phyloP scores from a whole-genome alignment of 495 filamentous ascomycete genomes.

The Lichenothelia convexa region DNA sequence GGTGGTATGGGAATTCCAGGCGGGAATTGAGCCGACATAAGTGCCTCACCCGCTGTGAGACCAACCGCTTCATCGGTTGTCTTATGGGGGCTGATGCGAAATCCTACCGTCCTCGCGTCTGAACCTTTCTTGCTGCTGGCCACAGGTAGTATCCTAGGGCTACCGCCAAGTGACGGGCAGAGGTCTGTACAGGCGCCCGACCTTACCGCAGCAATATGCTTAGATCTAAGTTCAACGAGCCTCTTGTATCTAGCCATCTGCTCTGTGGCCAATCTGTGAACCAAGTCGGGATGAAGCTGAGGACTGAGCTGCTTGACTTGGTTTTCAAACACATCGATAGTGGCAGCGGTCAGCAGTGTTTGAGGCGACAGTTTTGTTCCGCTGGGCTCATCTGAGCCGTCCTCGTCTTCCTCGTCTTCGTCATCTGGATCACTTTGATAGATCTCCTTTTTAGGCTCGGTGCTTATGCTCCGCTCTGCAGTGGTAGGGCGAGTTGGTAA shows the following conservation, averaged over 20 bases:
- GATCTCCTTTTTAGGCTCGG: not conserved
- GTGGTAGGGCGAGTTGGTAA: conserved; percentile 25
- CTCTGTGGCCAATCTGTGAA: conserved; percentile 70
- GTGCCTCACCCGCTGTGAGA: conserved; percentile 42
- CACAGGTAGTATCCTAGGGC: conserved; percentile 29
- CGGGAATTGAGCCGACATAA: conserved; percentile 57
- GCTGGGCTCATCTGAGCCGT: conserved; percentile 7
- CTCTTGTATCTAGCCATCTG: conserved; percentile 64
- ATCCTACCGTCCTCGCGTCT: conserved; percentile 26
- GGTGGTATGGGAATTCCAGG: conserved; percentile 68
- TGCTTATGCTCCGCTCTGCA: conserved; percentile 7
- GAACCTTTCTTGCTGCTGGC: conserved; percentile 20
- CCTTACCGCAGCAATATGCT: no score
- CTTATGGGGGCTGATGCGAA: conserved; percentile 27
- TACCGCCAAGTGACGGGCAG: conserved; percentile 49
- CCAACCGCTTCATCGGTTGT: conserved; percentile 41
- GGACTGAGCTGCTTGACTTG: conserved; percentile 63
- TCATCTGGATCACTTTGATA: conserved; percentile 30
- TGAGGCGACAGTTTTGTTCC: conserved; percentile 26
- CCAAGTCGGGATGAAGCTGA: conserved; percentile 43
- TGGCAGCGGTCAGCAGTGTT: conserved; percentile 39
- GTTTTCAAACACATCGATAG: conserved; percentile 53
- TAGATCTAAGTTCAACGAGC: conserved; percentile 40
- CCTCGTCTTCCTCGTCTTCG: conserved; percentile 29
- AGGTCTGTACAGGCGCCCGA: conserved; percentile 47